Evolutionary conservation across 768 basidiomycete species (phyloP).

Genomic region (Obba rivulosa): DNA sequence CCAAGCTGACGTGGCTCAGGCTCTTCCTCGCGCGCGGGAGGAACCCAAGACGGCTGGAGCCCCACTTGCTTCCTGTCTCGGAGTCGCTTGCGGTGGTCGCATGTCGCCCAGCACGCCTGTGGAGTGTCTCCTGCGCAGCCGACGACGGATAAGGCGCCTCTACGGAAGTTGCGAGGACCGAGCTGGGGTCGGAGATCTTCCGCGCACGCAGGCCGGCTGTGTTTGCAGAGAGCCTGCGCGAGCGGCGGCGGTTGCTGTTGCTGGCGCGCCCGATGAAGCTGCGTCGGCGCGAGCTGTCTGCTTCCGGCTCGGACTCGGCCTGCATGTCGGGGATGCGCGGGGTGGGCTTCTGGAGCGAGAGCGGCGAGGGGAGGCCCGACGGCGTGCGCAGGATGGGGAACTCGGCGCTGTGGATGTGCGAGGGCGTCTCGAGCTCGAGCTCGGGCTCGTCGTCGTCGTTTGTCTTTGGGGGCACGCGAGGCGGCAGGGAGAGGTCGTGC

Average conservation of each 20-base stretch:
- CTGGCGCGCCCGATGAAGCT: neutral
- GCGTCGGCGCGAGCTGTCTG: constrained; percentile 4
- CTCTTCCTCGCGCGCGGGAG: constrained; percentile 16
- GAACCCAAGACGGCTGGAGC: too few relatives aligned
- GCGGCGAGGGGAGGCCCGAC: constrained; percentile 11
- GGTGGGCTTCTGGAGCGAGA: constrained; percentile 4
- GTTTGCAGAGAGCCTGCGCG: constrained; percentile 5
- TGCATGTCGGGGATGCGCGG: neutral
- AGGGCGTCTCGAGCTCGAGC: constrained; percentile 9
- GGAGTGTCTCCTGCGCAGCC: too few relatives aligned
- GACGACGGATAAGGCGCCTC: too few relatives aligned
- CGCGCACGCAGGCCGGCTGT: constrained; percentile 5
- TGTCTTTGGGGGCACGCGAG: constrained; percentile 4
- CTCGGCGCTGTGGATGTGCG: constrained; percentile 13
- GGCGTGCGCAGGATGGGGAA: constrained; percentile 16
- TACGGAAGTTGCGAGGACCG: too few relatives aligned
- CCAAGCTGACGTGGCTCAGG: constrained; percentile 23
- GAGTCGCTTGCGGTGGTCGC: too few relatives aligned
- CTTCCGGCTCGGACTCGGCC: constrained; percentile 10
- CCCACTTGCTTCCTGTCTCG: too few relatives aligned
- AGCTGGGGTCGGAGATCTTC: constrained; percentile 8
- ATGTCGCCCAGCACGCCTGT: too few relatives aligned
- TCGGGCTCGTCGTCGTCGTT: constrained; percentile 5
- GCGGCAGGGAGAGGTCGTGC: constrained; percentile 7
- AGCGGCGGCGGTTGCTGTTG: constrained; percentile 6